phyloP scores from a whole-genome alignment of 1,139 yeast genomes.

The Candida mesenterica region DNA sequence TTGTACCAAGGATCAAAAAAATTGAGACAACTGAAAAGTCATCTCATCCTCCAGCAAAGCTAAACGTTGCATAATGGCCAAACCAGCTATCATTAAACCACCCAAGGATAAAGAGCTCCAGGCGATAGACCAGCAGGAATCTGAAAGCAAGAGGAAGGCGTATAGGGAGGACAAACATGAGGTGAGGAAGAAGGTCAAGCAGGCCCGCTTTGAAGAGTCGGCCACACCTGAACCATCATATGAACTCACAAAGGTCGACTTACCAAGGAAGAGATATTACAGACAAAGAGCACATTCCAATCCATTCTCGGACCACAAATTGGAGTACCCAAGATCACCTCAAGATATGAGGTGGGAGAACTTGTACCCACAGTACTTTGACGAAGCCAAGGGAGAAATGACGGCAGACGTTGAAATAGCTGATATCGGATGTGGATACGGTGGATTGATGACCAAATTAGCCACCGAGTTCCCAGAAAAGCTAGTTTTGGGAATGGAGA shows the following conservation, averaged over 20 bases:
- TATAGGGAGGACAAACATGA: constrained; percentile 40
- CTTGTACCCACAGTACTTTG: constrained; percentile 62
- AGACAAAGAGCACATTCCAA: constrained; percentile 98
- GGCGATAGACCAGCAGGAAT: constrained; percentile 20
- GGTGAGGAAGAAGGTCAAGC: constrained; percentile 34
- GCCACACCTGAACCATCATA: constrained; percentile 8
- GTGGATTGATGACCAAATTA: constrained; percentile 81
- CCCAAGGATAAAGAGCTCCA: constrained; percentile 25
- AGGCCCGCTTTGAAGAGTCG: constrained; percentile 27
- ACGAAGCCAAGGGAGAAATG: constrained; percentile 43
- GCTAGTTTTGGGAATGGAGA: constrained; percentile 90
- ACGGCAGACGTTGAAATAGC: constrained; percentile 75
- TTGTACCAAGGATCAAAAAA: neutral
- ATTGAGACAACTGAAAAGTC: constrained; percentile 3
- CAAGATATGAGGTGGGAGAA: constrained; percentile 82
- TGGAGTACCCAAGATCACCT: constrained; percentile 85
- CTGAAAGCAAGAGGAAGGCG: constrained; percentile 38
- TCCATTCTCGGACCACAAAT: constrained; percentile 92
- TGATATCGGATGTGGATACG: constrained; percentile 97
- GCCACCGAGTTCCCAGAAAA: constrained; percentile 74
- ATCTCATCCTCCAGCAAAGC: constrained; percentile 3
- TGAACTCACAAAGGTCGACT: constrained; percentile 30
- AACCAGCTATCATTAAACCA: constrained; percentile 6
- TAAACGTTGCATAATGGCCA: constrained; percentile 10
- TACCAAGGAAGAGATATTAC: constrained; percentile 83